phyloP scores from a whole-genome alignment of 1,284 basidiomycete genomes.

The Rhodotorula sp. region DNA sequence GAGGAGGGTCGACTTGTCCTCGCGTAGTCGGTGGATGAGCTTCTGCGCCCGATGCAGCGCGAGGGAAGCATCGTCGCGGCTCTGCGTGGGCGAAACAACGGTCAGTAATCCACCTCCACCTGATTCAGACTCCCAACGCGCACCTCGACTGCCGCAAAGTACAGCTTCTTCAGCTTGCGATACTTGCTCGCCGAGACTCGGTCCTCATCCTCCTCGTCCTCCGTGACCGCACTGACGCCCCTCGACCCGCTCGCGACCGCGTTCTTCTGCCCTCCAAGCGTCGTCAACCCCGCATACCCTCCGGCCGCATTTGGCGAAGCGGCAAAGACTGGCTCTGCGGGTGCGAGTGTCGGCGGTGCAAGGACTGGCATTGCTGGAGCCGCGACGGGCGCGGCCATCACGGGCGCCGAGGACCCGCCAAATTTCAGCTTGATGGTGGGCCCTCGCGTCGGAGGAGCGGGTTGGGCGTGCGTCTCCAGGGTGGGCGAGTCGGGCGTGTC shows the following conservation, averaged over 20 bases:
- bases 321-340: neutral
- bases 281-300: neutral
- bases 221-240: neutral
- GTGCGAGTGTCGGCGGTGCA: conserved; percentile 2
- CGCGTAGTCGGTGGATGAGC: conserved; percentile 32
- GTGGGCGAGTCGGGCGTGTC: neutral
- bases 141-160: conserved; percentile 21
- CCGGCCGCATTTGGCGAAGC: neutral
- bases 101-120: too few species aligned
- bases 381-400: conserved; percentile 6
- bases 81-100: neutral
- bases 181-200: conserved; percentile 31
- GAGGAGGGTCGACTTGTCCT: conserved; percentile 35
- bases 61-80: conserved; percentile 31
- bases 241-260: neutral
- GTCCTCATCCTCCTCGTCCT: conserved; percentile 13
- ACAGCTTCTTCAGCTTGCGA: conserved; percentile 29
- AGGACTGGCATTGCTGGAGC: neutral
- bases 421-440: conserved; percentile 33
- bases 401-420: conserved; percentile 6
- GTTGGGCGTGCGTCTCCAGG: conserved; percentile 3
- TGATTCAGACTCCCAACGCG: neutral
- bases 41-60: conserved; percentile 36
- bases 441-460: neutral
- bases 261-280: neutral